Conservation (phyloP, 106 monocot genomes). For the Acorus gramineus region DNA sequence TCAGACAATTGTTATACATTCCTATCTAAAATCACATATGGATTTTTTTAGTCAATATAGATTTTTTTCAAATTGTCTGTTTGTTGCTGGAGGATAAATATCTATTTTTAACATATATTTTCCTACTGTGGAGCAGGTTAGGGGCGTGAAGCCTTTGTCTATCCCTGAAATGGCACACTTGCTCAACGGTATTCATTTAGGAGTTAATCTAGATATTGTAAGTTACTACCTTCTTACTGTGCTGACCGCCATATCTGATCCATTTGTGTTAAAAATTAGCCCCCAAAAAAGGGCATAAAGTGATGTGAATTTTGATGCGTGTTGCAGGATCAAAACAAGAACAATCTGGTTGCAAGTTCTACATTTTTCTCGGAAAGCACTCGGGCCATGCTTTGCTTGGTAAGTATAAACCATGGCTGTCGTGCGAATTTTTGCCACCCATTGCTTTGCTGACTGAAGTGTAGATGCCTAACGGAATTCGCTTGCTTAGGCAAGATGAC, state of each 20-base stretch:
- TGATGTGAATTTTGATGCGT: conserved; percentile 5
- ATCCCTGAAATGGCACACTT: conserved; percentile 85
- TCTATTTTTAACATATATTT: neutral
- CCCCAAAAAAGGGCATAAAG: neutral
- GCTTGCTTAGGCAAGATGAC: too few species aligned
- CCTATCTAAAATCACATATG: too few species aligned
- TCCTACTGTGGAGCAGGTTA: conserved; percentile 51
- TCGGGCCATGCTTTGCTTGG: conserved; percentile 76
- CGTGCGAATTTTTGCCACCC: too few species aligned
- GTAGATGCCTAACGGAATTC: too few species aligned
- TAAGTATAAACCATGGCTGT: conserved; percentile 18
- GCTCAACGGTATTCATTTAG: conserved; percentile 60
- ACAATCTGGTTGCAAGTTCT: conserved; percentile 84
- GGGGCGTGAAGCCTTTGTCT: conserved; percentile 77
- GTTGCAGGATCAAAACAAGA: conserved; percentile 81
- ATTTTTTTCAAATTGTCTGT: too few species aligned
- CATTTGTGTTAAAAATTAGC: neutral
- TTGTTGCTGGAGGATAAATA: too few species aligned
- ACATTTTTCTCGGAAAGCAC: conserved; percentile 81
- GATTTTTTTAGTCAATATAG: too few species aligned
- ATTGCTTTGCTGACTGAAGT: too few species aligned
- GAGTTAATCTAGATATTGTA: conserved; percentile 82
- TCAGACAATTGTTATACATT: too few species aligned
- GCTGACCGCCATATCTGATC: neutral
- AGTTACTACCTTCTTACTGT: conserved; percentile 6